Evolutionary conservation across 257 asterid species (phyloP).

Genomic region (Ophiorrhiza pumila): DNA sequence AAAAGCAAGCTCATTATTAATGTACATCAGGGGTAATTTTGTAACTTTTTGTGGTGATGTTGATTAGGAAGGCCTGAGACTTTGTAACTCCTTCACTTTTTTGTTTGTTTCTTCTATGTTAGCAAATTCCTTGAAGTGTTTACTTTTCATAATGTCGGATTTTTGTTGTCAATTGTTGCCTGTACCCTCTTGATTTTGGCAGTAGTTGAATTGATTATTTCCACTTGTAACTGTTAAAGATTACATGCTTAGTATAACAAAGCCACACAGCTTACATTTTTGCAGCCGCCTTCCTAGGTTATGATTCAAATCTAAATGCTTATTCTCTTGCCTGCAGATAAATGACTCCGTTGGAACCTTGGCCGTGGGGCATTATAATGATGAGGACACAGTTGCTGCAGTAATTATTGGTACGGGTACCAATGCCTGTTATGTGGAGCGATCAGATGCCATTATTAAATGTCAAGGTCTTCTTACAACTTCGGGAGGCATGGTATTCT

Average conservation of each 20-base stretch:
- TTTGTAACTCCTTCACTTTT: too few species aligned
- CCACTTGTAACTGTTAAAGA: neutral
- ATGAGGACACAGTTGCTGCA: slow-evolving; percentile 82
- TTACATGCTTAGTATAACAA: neutral
- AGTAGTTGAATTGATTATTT: too few species aligned
- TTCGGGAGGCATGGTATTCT: slow-evolving; percentile 67
- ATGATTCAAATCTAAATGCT: neutral
- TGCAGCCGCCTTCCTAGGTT: neutral
- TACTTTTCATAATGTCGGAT: neutral
- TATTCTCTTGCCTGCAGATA: slow-evolving; percentile 40
- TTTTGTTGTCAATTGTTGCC: neutral
- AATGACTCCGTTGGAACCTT: slow-evolving; percentile 86
- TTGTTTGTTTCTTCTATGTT: too few species aligned
- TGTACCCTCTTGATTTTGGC: neutral
- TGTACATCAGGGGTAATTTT: neutral
- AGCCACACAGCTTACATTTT: neutral
- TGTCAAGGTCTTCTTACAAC: slow-evolving; percentile 73
- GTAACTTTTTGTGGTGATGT: neutral
- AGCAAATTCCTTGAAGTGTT: neutral
- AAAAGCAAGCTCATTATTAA: neutral
- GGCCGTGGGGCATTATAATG: slow-evolving; percentile 75
- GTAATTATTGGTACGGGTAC: slow-evolving; percentile 89
- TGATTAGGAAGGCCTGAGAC: neutral
- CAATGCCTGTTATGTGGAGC: slow-evolving; percentile 93
- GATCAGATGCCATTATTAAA: slow-evolving; percentile 78